phyloP scores from a whole-genome alignment of 257 asterid species.

The Sherardia arvensis region DNA sequence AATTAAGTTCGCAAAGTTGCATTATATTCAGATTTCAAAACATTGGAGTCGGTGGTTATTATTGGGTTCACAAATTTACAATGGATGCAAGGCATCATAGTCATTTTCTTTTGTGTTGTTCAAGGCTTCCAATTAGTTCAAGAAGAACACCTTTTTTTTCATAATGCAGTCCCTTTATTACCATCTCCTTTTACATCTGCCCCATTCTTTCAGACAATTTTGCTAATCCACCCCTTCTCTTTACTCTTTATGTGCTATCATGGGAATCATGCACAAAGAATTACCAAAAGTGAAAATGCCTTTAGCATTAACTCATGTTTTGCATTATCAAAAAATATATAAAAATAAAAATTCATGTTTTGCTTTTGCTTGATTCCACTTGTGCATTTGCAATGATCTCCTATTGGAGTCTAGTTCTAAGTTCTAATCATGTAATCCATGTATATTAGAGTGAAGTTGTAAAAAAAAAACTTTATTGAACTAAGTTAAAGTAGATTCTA shows the following conservation, averaged over 20 bases:
- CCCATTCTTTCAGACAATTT: conserved; percentile 5
- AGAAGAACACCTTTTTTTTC: conserved; percentile 7
- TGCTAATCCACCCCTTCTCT: neutral
- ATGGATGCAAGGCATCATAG: conserved; percentile 13
- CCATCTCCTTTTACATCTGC: neutral
- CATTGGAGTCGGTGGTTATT: neutral
- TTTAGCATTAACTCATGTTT: neutral
- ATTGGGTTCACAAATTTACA: conserved; percentile 13
- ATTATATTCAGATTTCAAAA: neutral
- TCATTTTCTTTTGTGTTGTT: conserved; percentile 24
- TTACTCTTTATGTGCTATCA: neutral
- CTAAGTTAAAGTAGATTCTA: too few relatives aligned
- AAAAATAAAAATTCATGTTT: too few relatives aligned
- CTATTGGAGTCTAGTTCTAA: neutral
- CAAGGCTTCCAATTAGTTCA: conserved; percentile 22
- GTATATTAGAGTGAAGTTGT: too few relatives aligned
- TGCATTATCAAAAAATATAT: too few relatives aligned
- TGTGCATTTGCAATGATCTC: neutral
- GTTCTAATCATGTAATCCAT: neutral
- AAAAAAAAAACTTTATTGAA: too few relatives aligned
- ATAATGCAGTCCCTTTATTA: conserved; percentile 18
- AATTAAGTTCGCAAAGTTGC: neutral
- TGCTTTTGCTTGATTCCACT: neutral
- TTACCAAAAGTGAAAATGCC: neutral
- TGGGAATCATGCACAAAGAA: conserved; percentile 1